Base-by-base conservation (phyloP, 352 stramenopile species). In the Thalassiosira mediterranea region DNA sequence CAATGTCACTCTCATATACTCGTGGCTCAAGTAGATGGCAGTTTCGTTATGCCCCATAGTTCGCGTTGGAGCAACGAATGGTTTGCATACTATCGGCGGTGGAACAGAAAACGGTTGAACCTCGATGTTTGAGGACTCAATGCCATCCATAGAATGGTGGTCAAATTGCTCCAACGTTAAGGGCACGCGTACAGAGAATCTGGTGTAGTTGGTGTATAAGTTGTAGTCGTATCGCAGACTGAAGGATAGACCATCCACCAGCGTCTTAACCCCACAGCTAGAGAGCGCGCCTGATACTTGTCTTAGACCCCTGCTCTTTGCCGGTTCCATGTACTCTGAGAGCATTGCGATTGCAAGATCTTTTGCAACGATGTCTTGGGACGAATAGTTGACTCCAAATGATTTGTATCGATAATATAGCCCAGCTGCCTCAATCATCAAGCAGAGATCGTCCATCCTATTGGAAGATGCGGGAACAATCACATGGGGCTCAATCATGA, bases 221-320 rank as follows among this genome's bases (percentile, higher is more conserved):
- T 91, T 88, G 49, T 72, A 89, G 56, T 91, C 84, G 65, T 91
- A 84, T 19, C 75, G 63, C 1, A 92, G 49, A 19, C 70, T 85
- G 67, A 93, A 88, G 11, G 87, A 92, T 51, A 94, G 54, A 11
- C 75, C 82, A 66, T 94, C 86, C 40, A 94, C 57, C 13, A 93
- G 59, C 1, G 81, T 87, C 58, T 80, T 72, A 28, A 76, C 63
- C 47, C 72, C 71, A 67, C 58, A 74, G 46, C 48, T 79, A 37
- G 10, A 42, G n/a, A 86, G 58, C 19, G 71, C 81, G 52, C 78
- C 78, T 17, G 71, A 82, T 25, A 86, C 72, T 64, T 86, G 78
- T 0, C 78, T 66, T 5, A 78, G 17, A 25, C 73, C 72, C 64
- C 72, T 72, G 68, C 58, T 77, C 19, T 51, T 74, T 8, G 66